A percentile compares a stretch with the other conserved stretches of the same genome.
These are phyloP conservation scores for Knoxdaviesia proteae DNA, from an alignment of 2,329 filamentous ascomycete genomes.

Conservation along the genomic window DNA sequence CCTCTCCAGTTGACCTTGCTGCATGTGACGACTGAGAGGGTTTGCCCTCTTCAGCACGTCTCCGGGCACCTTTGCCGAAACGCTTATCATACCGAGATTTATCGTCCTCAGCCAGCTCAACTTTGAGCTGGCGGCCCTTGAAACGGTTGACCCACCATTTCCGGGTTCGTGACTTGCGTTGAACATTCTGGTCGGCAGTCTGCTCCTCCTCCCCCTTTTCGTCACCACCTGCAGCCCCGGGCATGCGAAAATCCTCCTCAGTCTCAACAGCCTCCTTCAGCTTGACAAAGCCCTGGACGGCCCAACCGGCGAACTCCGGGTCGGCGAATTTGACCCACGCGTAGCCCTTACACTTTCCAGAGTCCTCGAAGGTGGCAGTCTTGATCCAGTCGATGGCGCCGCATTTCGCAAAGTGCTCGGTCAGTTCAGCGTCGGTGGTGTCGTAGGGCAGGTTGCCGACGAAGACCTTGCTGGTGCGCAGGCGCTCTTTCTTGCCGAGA, in stretches of 20 bases:
- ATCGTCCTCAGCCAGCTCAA: slow-evolving; percentile 87
- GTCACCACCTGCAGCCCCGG: slow-evolving; percentile 18
- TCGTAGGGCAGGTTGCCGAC: slow-evolving; percentile 78
- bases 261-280: slow-evolving; percentile 44
- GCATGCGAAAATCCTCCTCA: slow-evolving; percentile 36
- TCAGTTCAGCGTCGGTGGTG: slow-evolving; percentile 59
- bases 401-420: slow-evolving; percentile 66
- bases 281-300: slow-evolving; percentile 60
- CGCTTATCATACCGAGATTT: slow-evolving; percentile 82
- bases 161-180: slow-evolving; percentile 34
- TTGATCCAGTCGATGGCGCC: slow-evolving; percentile 68
- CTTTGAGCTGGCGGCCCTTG: slow-evolving; percentile 58
- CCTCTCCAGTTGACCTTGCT: too few relatives aligned
- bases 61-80: slow-evolving; percentile 24
- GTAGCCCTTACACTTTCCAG: slow-evolving; percentile 93
- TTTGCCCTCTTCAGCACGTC: too few relatives aligned
- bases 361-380: slow-evolving; percentile 88
- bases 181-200: slow-evolving; percentile 14
- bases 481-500: slow-evolving; percentile 20
- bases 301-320: slow-evolving; percentile 45
- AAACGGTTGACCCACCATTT: slow-evolving; percentile 79
- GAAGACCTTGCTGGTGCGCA: slow-evolving; percentile 67
- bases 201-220: slow-evolving; percentile 21
- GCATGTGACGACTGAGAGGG: too few relatives aligned
- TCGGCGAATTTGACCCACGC: slow-evolving; percentile 87